Base-by-base conservation (phyloP, 2,329 filamentous ascomycete species). In the Alternaria angustiovoidea region DNA sequence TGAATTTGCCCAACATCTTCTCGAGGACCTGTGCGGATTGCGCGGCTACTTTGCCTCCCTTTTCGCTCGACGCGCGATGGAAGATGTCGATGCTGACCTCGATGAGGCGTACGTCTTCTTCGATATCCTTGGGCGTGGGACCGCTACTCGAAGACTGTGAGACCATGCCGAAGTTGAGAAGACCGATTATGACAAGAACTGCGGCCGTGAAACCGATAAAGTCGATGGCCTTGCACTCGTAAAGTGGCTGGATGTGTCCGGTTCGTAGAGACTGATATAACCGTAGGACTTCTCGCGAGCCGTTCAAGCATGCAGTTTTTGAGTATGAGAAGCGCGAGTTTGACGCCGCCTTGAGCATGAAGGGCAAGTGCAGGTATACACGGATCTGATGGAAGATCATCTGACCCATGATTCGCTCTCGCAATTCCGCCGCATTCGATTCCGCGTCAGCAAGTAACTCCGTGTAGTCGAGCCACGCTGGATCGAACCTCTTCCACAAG, bases 201-300 rank as follows among this genome's bases (percentile, higher is more conserved):
- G 81, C 78, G 6, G 79, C 76, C 1, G 80, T 83, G 68, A 83
- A 83, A 38, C 77, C 81, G 39, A 82, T 76, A 59, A 83, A 83
- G 63, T 83, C 82, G 18, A 81, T 71, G 8, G 80, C 79, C 57
- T 81, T 82, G 73, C 81, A 83, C 58, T 83, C 80, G 66, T 81
- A 82, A 0, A 81, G 66, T 11, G 78, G 78, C 55, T 75, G 73
- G 2, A 65, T 70, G 53, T 56, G 69, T 24, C 75, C 73, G 7
- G 71, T 72, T 6, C 78, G 76, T 5, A 82, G 71, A 1, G 75
- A 59, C 24, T 79, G 75, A 61, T 80, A 82, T 2, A 79, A 68
- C 3, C 74, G 70, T n/a, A 82, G 64, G 34, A 82, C 70, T 53
- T 78, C 71, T n/a, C 80, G 73, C 1, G 79, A 79, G 22, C 78